Percentiles rank a stretch among this genome's conserved stretches.
Conservation (phyloP, 2,329 filamentous ascomycete genomes). For the Leptographium lundbergii region DNA sequence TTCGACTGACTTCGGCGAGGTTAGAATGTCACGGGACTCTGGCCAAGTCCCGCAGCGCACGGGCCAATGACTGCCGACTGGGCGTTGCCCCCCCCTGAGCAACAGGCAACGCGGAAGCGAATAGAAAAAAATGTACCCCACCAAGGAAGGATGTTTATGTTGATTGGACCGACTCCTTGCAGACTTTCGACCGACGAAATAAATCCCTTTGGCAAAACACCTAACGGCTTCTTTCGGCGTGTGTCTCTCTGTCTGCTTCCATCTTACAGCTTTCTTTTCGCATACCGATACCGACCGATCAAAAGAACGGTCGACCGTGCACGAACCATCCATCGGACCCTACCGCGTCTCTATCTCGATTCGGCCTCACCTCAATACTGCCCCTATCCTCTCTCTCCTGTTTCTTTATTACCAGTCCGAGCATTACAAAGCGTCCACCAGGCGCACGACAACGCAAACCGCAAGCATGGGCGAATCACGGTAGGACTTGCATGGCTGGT, state of each 20-base stretch:
- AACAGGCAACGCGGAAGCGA: not conserved
- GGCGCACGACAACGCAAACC: not conserved
- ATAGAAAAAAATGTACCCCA: slow-evolving; percentile 7
- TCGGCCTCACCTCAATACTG: not conserved
- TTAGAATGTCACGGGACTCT: too few species aligned
- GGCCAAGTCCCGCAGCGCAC: not conserved
- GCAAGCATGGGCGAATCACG: slow-evolving; percentile 13
- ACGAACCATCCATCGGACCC: not conserved
- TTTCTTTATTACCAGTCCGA: not conserved
- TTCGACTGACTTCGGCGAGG: too few species aligned
- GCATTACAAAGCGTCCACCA: not conserved
- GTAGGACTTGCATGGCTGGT: slow-evolving; percentile 1
- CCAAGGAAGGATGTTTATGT: slow-evolving; percentile 6
- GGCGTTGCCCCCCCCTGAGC: not conserved
- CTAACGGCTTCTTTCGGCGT: not conserved
- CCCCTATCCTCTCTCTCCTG: not conserved
- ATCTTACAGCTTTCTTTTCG: not conserved
- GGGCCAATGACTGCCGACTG: not conserved
- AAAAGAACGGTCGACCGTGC: not conserved
- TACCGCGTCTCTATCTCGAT: not conserved
- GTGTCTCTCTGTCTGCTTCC: not conserved
- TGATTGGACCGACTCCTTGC: slow-evolving; percentile 7
- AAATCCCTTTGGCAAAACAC: not conserved
- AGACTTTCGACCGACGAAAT: not conserved
- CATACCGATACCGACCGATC: not conserved